A percentile compares a stretch with the other conserved stretches of the same genome.
These are phyloP conservation scores for Erysimum cheiri DNA, from an alignment of 441 rosid species.

Conservation along the genomic window DNA sequence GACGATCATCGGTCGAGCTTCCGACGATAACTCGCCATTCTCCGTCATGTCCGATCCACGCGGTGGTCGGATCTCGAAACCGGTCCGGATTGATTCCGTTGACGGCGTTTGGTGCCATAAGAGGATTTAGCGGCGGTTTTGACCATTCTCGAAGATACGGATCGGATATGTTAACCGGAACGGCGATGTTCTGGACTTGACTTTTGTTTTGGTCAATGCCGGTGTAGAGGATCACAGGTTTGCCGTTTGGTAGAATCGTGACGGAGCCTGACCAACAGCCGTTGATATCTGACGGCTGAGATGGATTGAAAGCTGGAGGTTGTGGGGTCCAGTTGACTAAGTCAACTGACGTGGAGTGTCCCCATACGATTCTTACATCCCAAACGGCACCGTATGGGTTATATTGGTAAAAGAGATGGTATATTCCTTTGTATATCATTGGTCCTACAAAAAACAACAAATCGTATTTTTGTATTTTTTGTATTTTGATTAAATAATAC, in stretches of 20 bases:
- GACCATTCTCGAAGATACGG: constrained; percentile 58
- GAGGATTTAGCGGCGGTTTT: constrained; percentile 51
- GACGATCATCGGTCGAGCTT: constrained; percentile 37
- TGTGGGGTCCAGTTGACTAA: constrained; percentile 63
- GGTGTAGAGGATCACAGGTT: constrained; percentile 59
- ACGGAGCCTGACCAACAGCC: constrained; percentile 69
- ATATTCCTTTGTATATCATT: constrained; percentile 59
- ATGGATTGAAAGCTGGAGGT: constrained; percentile 54
- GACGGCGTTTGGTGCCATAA: constrained; percentile 47
- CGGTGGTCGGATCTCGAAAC: constrained; percentile 67
- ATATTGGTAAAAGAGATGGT: constrained; percentile 68
- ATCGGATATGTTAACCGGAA: constrained; percentile 40
- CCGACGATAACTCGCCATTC: constrained; percentile 60
- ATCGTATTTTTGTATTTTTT: neutral
- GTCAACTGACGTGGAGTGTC: constrained; percentile 61
- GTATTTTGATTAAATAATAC: neutral
- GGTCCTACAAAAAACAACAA: constrained; percentile 44
- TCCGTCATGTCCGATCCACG: constrained; percentile 57
- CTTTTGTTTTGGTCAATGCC: constrained; percentile 47
- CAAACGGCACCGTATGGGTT: constrained; percentile 54
- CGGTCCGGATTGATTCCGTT: constrained; percentile 44
- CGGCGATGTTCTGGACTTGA: constrained; percentile 55
- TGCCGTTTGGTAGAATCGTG: constrained; percentile 52
- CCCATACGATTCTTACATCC: constrained; percentile 54
- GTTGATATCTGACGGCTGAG: constrained; percentile 55